Base-by-base conservation (phyloP, 176 grass and related monocot genomes). In the Juncus effusus region DNA sequence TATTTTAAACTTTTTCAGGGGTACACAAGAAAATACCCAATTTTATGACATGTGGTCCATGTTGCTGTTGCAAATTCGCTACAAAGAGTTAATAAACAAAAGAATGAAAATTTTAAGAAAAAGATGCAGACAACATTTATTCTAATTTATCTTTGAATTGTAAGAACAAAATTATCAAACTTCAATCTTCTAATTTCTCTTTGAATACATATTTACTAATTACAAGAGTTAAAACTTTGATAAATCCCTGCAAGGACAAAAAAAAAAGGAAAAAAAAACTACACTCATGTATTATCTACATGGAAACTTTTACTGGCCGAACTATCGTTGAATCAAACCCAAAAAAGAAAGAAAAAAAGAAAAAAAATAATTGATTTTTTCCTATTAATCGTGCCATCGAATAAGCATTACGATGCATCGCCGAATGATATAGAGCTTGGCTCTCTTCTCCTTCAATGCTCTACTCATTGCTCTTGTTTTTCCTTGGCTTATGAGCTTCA, bases 391-490 rank as follows among this genome's bases (percentile, higher is more conserved):
- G 59, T 75, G 62, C 76, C 79, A 81, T 9, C 49, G 79, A 44
- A 91, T 64, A 64, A 91, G 83, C 83, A 91, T 83, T 1, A 69
- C 36, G 5, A 91, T 63, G 7, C 83, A 87, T 28, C 74, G 69
- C 9, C 70, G 80, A 38, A 91, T 91, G 73, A 91, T 84, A 62
- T 87, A 81, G 54, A 91, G 70, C 70, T 76, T 84, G 60, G 80
- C 69, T 40, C 74, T 81, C 42, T 87, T 67, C 77, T 91, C 69
- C 69, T 75, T 87, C 2, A 87, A 72, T 78, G 80, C 60, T 60
- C 70, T 91, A 59, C 73, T 83, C 64, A 91, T 16, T 65, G 51
- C 37, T 64, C 74, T 57, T 65, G 62, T 56, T 65, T 62, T 76
- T 10, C 60, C 53, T 66, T 45, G 61, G 37, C 77, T 59, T 40